phyloP scores from a whole-genome alignment of 83 land plant genomes.

The Isoetes engelmannii region DNA sequence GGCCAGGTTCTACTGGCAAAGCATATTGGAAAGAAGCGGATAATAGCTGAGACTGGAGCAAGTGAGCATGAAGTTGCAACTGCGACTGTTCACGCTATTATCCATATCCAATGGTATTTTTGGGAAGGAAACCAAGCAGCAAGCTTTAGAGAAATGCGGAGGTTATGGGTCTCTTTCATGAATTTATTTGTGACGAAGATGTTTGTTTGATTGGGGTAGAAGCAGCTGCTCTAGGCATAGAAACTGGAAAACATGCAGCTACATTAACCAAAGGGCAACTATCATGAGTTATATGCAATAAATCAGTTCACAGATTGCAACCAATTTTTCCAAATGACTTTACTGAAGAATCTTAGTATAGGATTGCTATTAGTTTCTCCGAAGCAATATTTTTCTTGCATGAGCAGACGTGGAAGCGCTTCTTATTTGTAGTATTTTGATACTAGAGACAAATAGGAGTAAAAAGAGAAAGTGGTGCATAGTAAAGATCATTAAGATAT shows the following conservation, averaged over 20 bases:
- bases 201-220: constrained; percentile 23
- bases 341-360: too few species aligned
- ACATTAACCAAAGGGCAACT: constrained; percentile 17
- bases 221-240: constrained; percentile 1
- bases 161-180: constrained; percentile 15
- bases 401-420: too few species aligned
- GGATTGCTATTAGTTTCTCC: too few species aligned
- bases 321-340: too few species aligned
- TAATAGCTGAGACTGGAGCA: constrained; percentile 24
- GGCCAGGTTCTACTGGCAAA: constrained; percentile 21
- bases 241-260: constrained; percentile 19
- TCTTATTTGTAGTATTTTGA: too few species aligned
- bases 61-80: constrained; percentile 27
- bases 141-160: constrained; percentile 21
- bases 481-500: too few species aligned
- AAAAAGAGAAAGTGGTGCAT: too few species aligned
- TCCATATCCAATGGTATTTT: constrained; percentile 22
- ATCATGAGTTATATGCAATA: too few species aligned
- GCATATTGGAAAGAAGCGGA: constrained; percentile 11
- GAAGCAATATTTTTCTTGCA: too few species aligned
- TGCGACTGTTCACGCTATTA: constrained; percentile 17
- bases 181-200: constrained; percentile 20
- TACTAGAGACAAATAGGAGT: too few species aligned
- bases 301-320: too few species aligned
- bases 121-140: constrained; percentile 19